Conservation (phyloP, 2,329 filamentous ascomycete genomes). For the Tolypocladium album region DNA sequence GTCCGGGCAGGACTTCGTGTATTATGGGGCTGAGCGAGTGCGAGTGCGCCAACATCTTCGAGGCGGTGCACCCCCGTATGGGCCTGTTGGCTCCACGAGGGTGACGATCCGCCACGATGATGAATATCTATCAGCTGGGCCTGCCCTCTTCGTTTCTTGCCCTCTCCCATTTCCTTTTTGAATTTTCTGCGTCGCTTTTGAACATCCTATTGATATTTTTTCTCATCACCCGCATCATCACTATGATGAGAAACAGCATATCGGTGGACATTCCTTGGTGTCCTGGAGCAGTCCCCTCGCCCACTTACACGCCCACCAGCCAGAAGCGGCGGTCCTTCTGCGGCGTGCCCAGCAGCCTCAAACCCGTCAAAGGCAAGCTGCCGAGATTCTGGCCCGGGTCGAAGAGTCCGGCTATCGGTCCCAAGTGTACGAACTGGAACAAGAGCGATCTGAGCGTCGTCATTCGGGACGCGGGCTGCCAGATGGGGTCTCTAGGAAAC, state of each 20-base stretch:
- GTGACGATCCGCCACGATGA: neutral
- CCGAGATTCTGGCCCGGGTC: slow-evolving; percentile 18
- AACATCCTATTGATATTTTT: neutral
- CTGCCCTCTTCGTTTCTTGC: neutral
- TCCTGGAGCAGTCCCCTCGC: neutral
- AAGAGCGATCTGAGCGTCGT: slow-evolving; percentile 7
- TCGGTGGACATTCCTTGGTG: neutral
- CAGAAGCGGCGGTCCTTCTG: slow-evolving; percentile 3
- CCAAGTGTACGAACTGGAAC: slow-evolving; percentile 15
- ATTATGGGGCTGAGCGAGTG: neutral
- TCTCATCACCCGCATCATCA: neutral
- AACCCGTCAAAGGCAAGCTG: slow-evolving; percentile 17
- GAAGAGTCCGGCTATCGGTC: slow-evolving; percentile 13
- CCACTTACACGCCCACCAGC: neutral
- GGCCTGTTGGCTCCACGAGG: neutral
- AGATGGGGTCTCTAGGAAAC: slow-evolving; percentile 3
- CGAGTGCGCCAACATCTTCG: neutral
- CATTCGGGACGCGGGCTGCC: slow-evolving; percentile 3
- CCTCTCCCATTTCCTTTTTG: too few relatives aligned
- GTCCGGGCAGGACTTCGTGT: neutral
- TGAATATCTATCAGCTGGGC: neutral
- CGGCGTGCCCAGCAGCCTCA: slow-evolving; percentile 9
- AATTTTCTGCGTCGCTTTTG: neutral
- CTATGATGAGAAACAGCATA: neutral
- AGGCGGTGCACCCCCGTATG: neutral